Percentiles rank a stretch among this genome's conserved stretches.
These are phyloP conservation scores for Nannochloropsis oceanica DNA, from an alignment of 108 stramenopile species.

Conservation along the genomic window DNA sequence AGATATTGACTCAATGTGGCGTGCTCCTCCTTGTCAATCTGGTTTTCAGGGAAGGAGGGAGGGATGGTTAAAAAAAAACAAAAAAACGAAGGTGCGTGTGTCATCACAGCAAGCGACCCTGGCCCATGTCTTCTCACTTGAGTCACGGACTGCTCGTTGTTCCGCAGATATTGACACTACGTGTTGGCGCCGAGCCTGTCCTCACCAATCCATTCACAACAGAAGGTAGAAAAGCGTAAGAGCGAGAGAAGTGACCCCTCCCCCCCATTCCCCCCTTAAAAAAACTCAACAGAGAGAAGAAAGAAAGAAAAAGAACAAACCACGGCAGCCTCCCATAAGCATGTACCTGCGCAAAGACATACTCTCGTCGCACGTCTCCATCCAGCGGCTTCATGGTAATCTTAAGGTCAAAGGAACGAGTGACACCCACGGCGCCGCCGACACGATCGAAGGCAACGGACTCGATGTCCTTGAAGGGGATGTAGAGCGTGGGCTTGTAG, in stretches of 20 bases:
- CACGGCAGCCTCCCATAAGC: not conserved
- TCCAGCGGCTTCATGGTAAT: not conserved
- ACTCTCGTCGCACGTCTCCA: not conserved
- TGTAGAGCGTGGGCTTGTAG: slow-evolving; percentile 91
- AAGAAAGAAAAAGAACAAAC: not conserved
- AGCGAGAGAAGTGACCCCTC: too few species aligned
- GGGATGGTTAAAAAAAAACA: not conserved
- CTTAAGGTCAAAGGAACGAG: not conserved
- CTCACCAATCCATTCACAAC: too few species aligned
- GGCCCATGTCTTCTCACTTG: too few species aligned
- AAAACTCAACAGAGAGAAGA: not conserved
- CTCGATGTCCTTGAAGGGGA: slow-evolving; percentile 91
- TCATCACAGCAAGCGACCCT: too few species aligned
- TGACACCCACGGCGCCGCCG: slow-evolving; percentile 43
- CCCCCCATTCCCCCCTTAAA: too few species aligned
- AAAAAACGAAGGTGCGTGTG: too few species aligned
- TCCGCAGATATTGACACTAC: too few species aligned
- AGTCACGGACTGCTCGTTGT: too few species aligned
- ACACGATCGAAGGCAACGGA: slow-evolving; percentile 90
- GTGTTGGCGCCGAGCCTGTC: too few species aligned
- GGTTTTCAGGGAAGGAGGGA: not conserved
- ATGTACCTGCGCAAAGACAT: not conserved
- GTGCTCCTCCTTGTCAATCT: not conserved
- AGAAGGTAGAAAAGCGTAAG: too few species aligned
- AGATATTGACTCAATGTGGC: not conserved